Evolutionary conservation across 108 stramenopile species (phyloP).

Genomic region (Fistulifera solaris): DNA sequence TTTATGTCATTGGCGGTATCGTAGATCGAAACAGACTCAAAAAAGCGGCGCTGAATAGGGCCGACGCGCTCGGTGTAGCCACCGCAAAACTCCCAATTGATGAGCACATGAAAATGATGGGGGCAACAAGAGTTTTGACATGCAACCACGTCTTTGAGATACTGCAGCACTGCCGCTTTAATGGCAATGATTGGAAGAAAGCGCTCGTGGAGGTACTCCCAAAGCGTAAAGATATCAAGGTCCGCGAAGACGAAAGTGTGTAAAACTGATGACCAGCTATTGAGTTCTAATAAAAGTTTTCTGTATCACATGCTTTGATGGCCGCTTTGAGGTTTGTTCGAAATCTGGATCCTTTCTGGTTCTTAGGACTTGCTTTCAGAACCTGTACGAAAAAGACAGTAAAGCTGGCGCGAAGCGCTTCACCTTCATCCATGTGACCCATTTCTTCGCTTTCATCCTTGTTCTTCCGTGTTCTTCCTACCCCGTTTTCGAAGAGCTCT

Average conservation of each 20-base stretch:
- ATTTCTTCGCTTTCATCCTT: constrained; percentile 20
- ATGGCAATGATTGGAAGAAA: constrained; percentile 58
- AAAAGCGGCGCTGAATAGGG: constrained; percentile 46
- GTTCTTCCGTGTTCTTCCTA: constrained; percentile 8
- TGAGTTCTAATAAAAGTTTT: constrained; percentile 7
- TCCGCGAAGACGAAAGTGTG: too few relatives aligned
- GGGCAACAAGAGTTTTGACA: constrained; percentile 57
- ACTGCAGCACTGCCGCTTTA: constrained; percentile 50
- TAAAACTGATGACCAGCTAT: constrained; percentile 2
- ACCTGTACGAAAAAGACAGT: constrained; percentile 73
- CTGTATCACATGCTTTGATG: constrained; percentile 54
- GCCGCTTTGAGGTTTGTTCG: constrained; percentile 65
- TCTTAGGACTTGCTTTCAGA: constrained; percentile 75
- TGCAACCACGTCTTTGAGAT: constrained; percentile 83
- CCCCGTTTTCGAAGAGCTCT: constrained; percentile 28
- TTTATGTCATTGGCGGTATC: constrained; percentile 81
- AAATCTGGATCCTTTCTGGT: constrained; percentile 61
- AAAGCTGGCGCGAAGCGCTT: constrained; percentile 52
- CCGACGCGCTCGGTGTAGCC: constrained; percentile 45
- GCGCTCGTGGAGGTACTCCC: constrained; percentile 59
- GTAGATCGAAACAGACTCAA: constrained; percentile 78
- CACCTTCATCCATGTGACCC: constrained; percentile 18
- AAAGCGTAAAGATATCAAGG: constrained; percentile 46
- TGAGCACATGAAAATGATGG: constrained; percentile 43
- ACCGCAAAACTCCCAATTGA: constrained; percentile 66